These are phyloP conservation scores for Picea glauca DNA, from an alignment of 75 land plant genomes.

Conservation along the genomic window DNA sequence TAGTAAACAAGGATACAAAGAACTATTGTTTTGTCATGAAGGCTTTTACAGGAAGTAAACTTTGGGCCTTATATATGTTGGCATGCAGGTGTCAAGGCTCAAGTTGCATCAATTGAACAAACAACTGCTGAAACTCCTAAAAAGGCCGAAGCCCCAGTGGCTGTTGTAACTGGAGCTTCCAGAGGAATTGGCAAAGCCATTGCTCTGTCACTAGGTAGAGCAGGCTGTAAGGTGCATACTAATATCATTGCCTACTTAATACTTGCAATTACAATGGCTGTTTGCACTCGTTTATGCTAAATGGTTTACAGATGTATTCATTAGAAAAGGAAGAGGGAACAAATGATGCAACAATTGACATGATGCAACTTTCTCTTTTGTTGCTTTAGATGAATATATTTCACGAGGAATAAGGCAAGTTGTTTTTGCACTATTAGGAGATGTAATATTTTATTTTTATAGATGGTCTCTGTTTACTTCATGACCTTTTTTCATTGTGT, in stretches of 20 bases:
- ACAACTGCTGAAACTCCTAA: slow-evolving; percentile 32
- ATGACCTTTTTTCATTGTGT: neutral
- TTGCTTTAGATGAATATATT: slow-evolving; percentile 4
- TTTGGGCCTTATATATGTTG: slow-evolving; percentile 1
- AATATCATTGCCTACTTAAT: neutral
- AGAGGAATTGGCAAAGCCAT: slow-evolving; percentile 93
- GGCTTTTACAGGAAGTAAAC: neutral
- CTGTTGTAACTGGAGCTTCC: slow-evolving; percentile 92
- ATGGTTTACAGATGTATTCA: neutral
- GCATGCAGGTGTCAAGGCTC: slow-evolving; percentile 52
- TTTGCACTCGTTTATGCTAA: neutral
- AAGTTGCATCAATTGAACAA: slow-evolving; percentile 67
- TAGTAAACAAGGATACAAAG: neutral
- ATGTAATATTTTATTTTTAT: neutral
- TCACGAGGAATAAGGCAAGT: neutral
- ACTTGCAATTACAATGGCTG: neutral
- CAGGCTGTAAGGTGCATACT: slow-evolving; percentile 87
- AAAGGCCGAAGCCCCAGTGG: slow-evolving; percentile 82
- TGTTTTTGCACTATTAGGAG: neutral
- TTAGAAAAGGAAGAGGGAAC: neutral
- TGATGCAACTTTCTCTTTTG: neutral
- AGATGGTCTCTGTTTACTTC: neutral
- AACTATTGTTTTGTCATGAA: neutral
- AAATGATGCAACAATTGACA: neutral
- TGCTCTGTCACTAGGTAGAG: slow-evolving; percentile 81